Conservation (phyloP, 139 green algal species). For the Chlamydomonas schloesseri region DNA sequence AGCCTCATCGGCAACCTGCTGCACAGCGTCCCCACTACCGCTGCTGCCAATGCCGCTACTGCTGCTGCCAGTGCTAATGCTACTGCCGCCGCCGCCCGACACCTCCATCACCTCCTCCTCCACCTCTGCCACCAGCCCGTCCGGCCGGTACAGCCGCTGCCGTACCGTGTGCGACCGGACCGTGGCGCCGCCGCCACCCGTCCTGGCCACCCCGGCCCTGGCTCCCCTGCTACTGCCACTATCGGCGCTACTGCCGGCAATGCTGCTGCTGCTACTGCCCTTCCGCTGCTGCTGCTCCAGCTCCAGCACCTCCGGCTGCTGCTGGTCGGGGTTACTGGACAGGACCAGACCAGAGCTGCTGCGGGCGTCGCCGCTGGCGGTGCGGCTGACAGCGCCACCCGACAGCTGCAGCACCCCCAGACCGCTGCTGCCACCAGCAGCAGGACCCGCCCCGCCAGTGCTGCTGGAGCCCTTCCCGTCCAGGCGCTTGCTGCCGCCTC, state of each 20-base stretch:
- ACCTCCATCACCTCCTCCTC: conserved; percentile 37
- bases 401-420: too few relatives aligned
- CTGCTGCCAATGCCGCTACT: not conserved
- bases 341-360: too few relatives aligned
- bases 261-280: not conserved
- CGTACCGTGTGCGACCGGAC: not conserved
- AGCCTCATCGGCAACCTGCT: not conserved
- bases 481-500: too few relatives aligned
- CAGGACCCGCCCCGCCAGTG: too few relatives aligned
- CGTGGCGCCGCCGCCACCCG: conserved; percentile 22
- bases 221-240: not conserved
- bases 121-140: conserved; percentile 22
- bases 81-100: conserved; percentile 19
- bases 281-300: too few relatives aligned
- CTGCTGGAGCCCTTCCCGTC: too few relatives aligned
- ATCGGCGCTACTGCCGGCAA: too few relatives aligned
- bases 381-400: too few relatives aligned
- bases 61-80: not conserved
- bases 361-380: too few relatives aligned
- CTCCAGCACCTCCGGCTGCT: too few relatives aligned
- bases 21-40: not conserved
- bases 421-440: too few relatives aligned
- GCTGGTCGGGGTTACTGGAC: too few relatives aligned
- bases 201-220: not conserved
- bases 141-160: conserved; percentile 15